Evolutionary conservation across 257 asterid genomes (phyloP), one percentile per base, ranked within the genome.

Genomic region (Penstemon eatonii): DNA sequence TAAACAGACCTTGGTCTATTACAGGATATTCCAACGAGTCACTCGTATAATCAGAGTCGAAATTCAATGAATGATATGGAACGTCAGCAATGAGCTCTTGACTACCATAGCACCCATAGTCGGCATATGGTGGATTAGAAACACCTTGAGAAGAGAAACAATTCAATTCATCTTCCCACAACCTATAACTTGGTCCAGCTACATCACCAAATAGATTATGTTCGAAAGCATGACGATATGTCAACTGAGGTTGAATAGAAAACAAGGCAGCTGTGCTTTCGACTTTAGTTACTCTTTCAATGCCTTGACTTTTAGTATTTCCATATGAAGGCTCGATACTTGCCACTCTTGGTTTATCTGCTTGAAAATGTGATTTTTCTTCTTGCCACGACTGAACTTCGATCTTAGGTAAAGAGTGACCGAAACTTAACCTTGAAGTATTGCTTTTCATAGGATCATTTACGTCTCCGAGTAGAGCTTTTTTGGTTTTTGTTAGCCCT

Each of bases 1-100:
- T 86, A 65, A 66, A 89, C 44, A 91, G 78, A 74, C 96, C 93
- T 74, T 87, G 92, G 59, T 79, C 90, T 67, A 89, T 81, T 56
- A 85, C 90, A 73, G 87, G 81, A 73, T 85, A 85, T 40, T 89
- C 92, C 73, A 84, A 51, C 3, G 82, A 37, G 47, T 88, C 96
- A 42, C 58, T 69, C 7, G 81, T 80, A 71, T 76, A 75, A 78
- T 82, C 89, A 4, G 58, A 56, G 65, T 83, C 91, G 43, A 79
- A 78, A 82, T 55, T 85, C 66, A 80, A 59, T 5, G 83, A 36
- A 66, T 74, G 78, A 12, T 82, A 73, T 2, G 83, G 78, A 43
- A 74, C 74, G 15, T 82, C 96, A 49, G 74, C 36, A 37, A 82
- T 47, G 75, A 76, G 75, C 54, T 75, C 87, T 47, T 80, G 81